Evolutionary conservation across 805 yeast genomes (phyloP).

Genomic region (Ogataea paraovalis): DNA sequence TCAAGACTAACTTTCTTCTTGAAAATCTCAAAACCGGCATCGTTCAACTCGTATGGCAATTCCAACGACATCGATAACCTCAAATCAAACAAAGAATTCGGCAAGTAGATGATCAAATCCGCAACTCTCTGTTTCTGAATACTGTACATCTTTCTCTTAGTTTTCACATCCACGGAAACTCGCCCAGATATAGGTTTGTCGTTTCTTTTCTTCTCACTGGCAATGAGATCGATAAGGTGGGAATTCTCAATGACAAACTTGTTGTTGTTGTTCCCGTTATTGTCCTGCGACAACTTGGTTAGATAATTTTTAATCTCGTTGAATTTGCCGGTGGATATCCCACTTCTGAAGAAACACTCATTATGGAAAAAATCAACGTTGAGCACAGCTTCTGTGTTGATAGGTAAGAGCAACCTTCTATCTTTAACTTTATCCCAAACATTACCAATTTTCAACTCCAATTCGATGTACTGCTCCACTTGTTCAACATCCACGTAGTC

Average conservation of each 20-base stretch:
- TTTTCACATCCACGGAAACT: constrained; percentile 62
- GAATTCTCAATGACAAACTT: constrained; percentile 59
- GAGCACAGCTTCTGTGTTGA: constrained; percentile 63
- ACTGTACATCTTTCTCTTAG: constrained; percentile 63
- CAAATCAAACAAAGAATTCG: constrained; percentile 73
- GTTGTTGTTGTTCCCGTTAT: constrained; percentile 20
- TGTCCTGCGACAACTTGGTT: constrained; percentile 44
- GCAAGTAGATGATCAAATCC: constrained; percentile 66
- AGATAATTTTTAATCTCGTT: constrained; percentile 52
- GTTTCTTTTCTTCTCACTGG: constrained; percentile 57
- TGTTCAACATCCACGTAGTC: constrained; percentile 34
- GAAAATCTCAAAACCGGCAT: constrained; percentile 50
- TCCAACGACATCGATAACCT: constrained; percentile 75
- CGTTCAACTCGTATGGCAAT: constrained; percentile 58
- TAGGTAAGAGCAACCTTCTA: constrained; percentile 58
- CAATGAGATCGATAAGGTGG: constrained; percentile 59
- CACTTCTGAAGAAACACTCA: constrained; percentile 58
- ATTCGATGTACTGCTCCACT: constrained; percentile 53
- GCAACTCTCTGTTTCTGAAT: constrained; percentile 74
- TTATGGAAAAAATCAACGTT: constrained; percentile 45
- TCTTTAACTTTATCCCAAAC: constrained; percentile 63
- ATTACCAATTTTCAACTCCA: constrained; percentile 72
- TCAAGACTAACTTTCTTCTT: constrained; percentile 45
- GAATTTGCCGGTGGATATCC: constrained; percentile 60
- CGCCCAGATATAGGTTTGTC: constrained; percentile 63